Conservation (phyloP, 2,329 filamentous ascomycete genomes). For the Arthrobotrys pseudoclavata region DNA sequence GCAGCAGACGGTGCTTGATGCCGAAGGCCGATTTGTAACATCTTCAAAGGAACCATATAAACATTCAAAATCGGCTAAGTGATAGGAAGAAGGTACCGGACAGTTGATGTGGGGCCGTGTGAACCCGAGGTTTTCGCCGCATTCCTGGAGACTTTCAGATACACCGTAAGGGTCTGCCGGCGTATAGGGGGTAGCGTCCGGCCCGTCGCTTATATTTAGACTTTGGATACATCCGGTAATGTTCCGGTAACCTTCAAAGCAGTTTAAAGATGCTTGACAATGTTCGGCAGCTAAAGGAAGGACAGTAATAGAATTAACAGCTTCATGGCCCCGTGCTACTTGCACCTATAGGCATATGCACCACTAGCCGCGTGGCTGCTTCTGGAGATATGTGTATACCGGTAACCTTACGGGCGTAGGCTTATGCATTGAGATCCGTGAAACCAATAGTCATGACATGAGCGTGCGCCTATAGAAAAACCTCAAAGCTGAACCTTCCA, state of each 20-base stretch:
- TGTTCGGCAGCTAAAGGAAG: neutral
- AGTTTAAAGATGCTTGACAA: neutral
- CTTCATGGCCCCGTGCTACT: neutral
- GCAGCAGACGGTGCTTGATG: no score
- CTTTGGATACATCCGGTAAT: neutral
- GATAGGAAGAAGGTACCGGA: neutral
- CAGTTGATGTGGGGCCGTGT: neutral
- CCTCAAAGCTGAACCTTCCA: slow-evolving; percentile 33
- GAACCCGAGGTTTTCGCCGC: neutral
- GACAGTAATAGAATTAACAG: neutral
- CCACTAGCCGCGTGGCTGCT: no score
- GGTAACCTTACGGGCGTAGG: no score
- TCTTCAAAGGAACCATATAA: neutral
- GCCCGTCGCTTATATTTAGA: neutral
- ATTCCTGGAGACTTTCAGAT: neutral
- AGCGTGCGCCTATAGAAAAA: neutral
- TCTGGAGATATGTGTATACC: no score
- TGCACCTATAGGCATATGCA: neutral
- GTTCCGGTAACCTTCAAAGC: neutral
- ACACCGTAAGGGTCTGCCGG: neutral
- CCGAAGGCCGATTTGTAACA: neutral
- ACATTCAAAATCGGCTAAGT: neutral
- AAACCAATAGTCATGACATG: no score
- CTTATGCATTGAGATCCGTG: no score
- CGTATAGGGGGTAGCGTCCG: neutral